phyloP scores from a whole-genome alignment of 495 filamentous ascomycete genomes.

The Trichoderma virens region DNA sequence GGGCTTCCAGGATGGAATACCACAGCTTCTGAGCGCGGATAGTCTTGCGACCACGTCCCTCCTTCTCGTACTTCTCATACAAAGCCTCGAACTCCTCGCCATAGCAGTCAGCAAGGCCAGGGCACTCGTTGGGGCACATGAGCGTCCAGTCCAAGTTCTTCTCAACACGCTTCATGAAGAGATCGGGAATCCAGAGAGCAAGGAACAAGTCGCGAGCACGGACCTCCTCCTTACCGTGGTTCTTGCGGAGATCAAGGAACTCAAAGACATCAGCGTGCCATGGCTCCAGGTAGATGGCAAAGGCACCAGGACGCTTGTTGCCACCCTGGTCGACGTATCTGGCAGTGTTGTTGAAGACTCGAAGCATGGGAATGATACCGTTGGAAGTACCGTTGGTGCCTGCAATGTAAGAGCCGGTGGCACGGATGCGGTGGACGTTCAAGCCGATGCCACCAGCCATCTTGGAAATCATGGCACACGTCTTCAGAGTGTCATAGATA shows the following conservation, averaged over 20 bases:
- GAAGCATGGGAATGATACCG: conserved; percentile 93
- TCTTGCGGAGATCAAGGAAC: conserved; percentile 96
- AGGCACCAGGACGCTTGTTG: conserved; percentile 97
- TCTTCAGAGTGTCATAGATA: conserved; percentile 98
- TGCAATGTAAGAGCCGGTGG: conserved; percentile 93
- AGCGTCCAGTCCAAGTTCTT: conserved; percentile 92
- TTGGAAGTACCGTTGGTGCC: conserved; percentile 98
- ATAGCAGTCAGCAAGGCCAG: conserved; percentile 91
- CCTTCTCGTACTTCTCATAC: conserved; percentile 88
- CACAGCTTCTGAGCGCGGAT: conserved; percentile 98
- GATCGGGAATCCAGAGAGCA: conserved; percentile 94
- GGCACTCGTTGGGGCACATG: conserved; percentile 94
- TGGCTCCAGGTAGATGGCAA: conserved; percentile 98
- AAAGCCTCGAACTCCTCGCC: conserved; percentile 95
- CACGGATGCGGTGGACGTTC: conserved; percentile 91
- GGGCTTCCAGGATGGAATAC: conserved; percentile 95
- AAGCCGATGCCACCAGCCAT: conserved; percentile 95
- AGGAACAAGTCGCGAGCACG: conserved; percentile 97
- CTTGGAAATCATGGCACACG: conserved; percentile 99
- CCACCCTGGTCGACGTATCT: conserved; percentile 98
- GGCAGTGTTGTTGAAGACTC: conserved; percentile 98
- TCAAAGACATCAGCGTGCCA: conserved; percentile 98
- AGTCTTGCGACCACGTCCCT: conserved; percentile 79
- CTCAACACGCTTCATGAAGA: conserved; percentile 99
- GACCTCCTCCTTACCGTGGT: conserved; percentile 97